Evolutionary conservation across 2,329 filamentous ascomycete species (phyloP).

Genomic region (Parafenestella ontariensis): DNA sequence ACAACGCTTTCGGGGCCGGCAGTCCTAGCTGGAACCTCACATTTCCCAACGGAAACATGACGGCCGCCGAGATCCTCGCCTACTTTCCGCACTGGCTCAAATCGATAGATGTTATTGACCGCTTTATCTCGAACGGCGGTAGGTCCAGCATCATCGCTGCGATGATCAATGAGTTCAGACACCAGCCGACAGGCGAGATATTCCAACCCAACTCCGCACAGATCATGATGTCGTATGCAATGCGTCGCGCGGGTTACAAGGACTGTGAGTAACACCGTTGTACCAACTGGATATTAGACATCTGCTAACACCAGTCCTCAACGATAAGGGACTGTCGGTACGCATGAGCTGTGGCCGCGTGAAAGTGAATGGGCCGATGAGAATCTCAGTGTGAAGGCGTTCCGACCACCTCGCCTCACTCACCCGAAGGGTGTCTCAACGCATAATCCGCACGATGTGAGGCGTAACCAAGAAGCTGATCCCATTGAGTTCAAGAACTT

Average conservation of each 20-base stretch:
- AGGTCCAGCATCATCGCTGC: conserved; percentile 13
- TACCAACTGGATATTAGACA: too few relatives aligned
- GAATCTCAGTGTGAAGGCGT: conserved; percentile 24
- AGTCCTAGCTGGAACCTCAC: conserved; percentile 28
- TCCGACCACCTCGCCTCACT: conserved; percentile 23
- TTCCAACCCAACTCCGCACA: conserved; percentile 19
- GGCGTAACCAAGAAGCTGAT: conserved; percentile 10
- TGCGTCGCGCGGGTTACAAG: conserved; percentile 21
- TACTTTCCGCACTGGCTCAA: conserved; percentile 38
- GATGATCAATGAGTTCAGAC: conserved; percentile 24
- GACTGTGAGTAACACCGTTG: too few relatives aligned
- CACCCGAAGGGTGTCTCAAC: conserved; percentile 15
- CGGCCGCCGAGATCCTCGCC: conserved; percentile 31
- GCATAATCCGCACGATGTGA: conserved; percentile 1
- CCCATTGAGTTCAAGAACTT: conserved; percentile 33
- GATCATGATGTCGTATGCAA: conserved; percentile 31
- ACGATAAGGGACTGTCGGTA: conserved; percentile 24
- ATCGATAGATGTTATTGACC: conserved; percentile 30
- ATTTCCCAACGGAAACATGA: conserved; percentile 35
- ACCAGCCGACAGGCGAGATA: conserved; percentile 1
- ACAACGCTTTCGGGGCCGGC: conserved; percentile 30
- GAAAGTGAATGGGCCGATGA: conserved; percentile 8
- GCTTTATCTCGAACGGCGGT: conserved; percentile 30
- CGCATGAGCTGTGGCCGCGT: conserved; percentile 7
- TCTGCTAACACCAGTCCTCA: too few relatives aligned